Percentiles rank a stretch among this genome's conserved stretches.
Conservation (phyloP, 1,139 yeast genomes). For the Debaryomyces subglobosus region DNA sequence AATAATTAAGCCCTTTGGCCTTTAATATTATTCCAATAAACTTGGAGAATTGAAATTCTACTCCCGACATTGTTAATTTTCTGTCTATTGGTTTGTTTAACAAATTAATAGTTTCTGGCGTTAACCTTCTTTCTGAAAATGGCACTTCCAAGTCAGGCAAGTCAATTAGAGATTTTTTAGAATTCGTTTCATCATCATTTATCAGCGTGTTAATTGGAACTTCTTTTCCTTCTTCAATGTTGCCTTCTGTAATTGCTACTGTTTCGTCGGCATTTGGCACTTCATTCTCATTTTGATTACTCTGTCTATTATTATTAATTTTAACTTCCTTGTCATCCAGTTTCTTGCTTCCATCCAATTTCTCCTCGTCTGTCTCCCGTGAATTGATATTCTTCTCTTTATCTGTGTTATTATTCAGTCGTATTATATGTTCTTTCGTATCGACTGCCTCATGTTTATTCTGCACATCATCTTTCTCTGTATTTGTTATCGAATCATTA, state of each 20-base stretch:
- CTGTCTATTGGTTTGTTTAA: conserved; percentile 20
- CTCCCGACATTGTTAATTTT: conserved; percentile 18
- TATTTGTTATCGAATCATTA: not conserved
- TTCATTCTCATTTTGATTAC: not conserved
- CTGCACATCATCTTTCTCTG: not conserved
- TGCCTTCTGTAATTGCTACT: not conserved
- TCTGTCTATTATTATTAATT: not conserved
- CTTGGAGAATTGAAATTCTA: conserved; percentile 40
- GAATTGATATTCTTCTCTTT: not conserved
- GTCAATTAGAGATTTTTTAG: not conserved
- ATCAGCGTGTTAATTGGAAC: not conserved
- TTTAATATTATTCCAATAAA: conserved; percentile 39
- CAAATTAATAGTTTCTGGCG: conserved; percentile 16
- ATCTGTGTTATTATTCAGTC: not conserved
- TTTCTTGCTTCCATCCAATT: not conserved
- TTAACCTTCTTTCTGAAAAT: conserved; percentile 17
- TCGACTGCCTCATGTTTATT: not conserved
- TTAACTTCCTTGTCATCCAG: not conserved
- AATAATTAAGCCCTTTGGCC: conserved; percentile 36
- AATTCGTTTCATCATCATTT: not conserved
- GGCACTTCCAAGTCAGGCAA: conserved; percentile 2
- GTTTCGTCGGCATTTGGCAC: not conserved
- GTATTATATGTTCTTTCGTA: not conserved
- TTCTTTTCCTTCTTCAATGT: not conserved
- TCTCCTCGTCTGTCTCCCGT: not conserved